Base-by-base conservation (phyloP, 2,329 filamentous ascomycete species). In the Aspergillus sp. region DNA sequence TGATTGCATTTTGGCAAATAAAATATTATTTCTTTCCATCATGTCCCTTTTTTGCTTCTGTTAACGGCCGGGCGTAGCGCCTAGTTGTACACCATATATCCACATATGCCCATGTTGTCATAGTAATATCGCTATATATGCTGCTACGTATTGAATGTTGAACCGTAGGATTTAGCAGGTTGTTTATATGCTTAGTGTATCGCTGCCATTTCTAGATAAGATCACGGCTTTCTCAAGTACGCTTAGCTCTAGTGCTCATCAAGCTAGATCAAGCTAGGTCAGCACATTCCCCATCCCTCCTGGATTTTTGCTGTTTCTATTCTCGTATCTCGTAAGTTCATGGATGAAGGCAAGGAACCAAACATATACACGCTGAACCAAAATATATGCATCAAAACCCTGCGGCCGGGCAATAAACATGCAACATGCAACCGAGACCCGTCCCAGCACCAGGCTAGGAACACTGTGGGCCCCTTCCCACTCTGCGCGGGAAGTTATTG, bases 1-100 rank as follows among this genome's bases (percentile, higher is more conserved):
- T 55, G 49, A 46, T 56, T 56, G 46, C 46, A 54, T 51, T 24
- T 44, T 54, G 39, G 39, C 45, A 51, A 54, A 41, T 54, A 49
- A 58, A 54, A 50, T 41, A 46, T 20, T 39, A 30, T 42, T 45
- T 34, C 40, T 44, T 47, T 37, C 34, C 34, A 15, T 37, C 15
- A n/a, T 37, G 34, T n/a, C 34, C 34, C 6, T 33, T 49, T 41
- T 22, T 24, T 13, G 22, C 45, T 47, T 48, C 17, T 48, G 30
- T 48, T 37, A 19, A 37, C 34, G 34, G 13, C 34, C 7, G 19
- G 22, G 44, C 44, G 42, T 46, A 46, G 44, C 44, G 13, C 13
- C 15, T 5, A 30, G 13, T 30, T 27, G 19, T 30, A 15, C 19
- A 15, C 44, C 44, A 46, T 46, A 30, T 46, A 30, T 27, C 20